These are phyloP conservation scores for Aphanomyces euteiches DNA, from an alignment of 352 stramenopile genomes.

Conservation along the genomic window DNA sequence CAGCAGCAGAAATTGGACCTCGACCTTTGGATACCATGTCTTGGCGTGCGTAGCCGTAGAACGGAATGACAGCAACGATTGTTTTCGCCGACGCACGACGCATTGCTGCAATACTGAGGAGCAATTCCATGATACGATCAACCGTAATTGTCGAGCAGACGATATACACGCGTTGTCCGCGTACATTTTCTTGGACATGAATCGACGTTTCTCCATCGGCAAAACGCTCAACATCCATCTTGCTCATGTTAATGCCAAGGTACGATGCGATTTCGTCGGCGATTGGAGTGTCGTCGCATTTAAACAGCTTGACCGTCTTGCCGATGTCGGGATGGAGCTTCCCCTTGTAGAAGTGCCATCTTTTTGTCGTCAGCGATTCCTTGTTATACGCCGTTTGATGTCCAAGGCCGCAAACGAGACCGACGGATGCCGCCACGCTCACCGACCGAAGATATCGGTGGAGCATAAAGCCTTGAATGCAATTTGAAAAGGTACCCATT, in stretches of 20 bases:
- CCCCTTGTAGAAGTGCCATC: conserved; percentile 86
- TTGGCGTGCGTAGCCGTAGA: conserved; percentile 83
- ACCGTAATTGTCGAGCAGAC: conserved; percentile 83
- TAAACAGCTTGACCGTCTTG: conserved; percentile 88
- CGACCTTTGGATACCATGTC: conserved; percentile 82
- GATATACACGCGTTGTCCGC: conserved; percentile 81
- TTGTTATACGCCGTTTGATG: neutral
- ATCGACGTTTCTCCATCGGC: conserved; percentile 82
- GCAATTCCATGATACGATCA: conserved; percentile 78
- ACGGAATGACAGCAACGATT: conserved; percentile 84
- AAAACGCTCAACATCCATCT: conserved; percentile 79
- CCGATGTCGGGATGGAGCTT: conserved; percentile 77
- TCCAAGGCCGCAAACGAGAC: neutral
- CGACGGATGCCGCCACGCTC: neutral
- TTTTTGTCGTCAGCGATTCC: conserved; percentile 56
- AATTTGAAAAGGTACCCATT: neutral
- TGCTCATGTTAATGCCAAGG: conserved; percentile 71
- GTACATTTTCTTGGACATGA: conserved; percentile 68
- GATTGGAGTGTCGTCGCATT: conserved; percentile 82
- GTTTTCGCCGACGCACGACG: conserved; percentile 78
- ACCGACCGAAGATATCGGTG: neutral
- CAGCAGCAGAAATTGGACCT: conserved; percentile 73
- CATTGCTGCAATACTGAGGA: conserved; percentile 82
- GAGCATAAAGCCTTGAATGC: conserved; percentile 2
- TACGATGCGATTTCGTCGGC: conserved; percentile 80